A percentile compares a stretch with the other conserved stretches of the same genome.
phyloP scores from a whole-genome alignment of 1,284 basidiomycete species.

The Rugosomyces carneus region DNA sequence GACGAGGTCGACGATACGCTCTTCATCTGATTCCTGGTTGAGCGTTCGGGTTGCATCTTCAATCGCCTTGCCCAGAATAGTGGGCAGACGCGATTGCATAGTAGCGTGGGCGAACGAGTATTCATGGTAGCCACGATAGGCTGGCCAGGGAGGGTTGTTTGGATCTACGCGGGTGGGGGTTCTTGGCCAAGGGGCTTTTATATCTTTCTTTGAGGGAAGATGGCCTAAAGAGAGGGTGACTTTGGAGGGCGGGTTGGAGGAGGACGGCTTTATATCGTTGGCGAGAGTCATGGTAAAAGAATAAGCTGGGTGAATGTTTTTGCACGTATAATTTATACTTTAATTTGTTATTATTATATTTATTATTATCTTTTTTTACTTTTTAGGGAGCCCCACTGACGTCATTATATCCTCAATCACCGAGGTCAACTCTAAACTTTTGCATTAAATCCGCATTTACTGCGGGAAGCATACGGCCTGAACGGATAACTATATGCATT shows the following conservation, averaged over 20 bases:
- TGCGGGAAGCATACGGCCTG: too few species aligned
- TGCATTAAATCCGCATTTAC: too few species aligned
- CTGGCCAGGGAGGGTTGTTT: slow-evolving; percentile 97
- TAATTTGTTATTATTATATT: background rate
- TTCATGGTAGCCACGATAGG: slow-evolving; percentile 91
- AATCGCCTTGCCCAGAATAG: slow-evolving; percentile 94
- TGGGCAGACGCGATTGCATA: slow-evolving; percentile 92
- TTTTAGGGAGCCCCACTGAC: slow-evolving; percentile 4
- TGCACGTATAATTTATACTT: slow-evolving; percentile 6
- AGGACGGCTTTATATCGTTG: slow-evolving; percentile 17
- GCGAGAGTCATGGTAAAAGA: slow-evolving; percentile 10
- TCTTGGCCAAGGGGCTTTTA: slow-evolving; percentile 63
- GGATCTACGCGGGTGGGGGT: slow-evolving; percentile 77
- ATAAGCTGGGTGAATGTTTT: background rate
- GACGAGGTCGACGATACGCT: slow-evolving; percentile 81
- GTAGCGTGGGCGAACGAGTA: slow-evolving; percentile 93
- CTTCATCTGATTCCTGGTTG: slow-evolving; percentile 83
- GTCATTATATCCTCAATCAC: background rate
- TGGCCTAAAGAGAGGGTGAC: slow-evolving; percentile 66
- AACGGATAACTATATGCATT: too few species aligned
- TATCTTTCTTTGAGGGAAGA: slow-evolving; percentile 62
- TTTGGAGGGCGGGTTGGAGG: slow-evolving; percentile 41
- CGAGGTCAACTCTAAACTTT: too few species aligned
- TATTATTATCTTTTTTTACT: background rate
- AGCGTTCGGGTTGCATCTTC: slow-evolving; percentile 89